Evolutionary conservation across 768 basidiomycete genomes (phyloP), one percentile per base, ranked within the genome.

Genomic region (Boletellus emodensis): DNA sequence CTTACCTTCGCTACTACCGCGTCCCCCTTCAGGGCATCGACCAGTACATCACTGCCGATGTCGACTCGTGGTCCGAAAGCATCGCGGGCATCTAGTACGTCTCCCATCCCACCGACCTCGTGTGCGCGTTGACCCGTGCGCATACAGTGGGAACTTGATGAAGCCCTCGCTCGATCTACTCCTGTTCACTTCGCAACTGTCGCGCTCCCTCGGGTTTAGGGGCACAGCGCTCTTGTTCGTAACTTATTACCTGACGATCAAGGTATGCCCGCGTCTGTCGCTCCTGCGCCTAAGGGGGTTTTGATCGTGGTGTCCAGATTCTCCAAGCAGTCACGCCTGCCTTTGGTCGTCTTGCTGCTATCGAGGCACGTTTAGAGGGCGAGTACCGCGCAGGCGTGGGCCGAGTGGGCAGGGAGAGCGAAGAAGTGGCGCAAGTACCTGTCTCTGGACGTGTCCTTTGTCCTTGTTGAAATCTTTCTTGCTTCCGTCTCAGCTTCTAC

Each of bases 1-100:
- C 85, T 4, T 67, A 89, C 50, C 70, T 90, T 24, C 79, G 86
- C 11, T 91, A 91, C 62, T 87, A 87, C 64, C 70, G 77, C 11
- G 64, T 75, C 32, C 75, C 78, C 40, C 74, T 82, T 37, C 88
- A 91, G 24, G 87, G 87, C 4, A 78, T 91, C 18, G 93, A 94
- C 59, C 93, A 95, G 68, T 94, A 92, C 64, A 83, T 97, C 58
- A 96, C 95, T 1, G 86, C 91, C 12, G 95, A 98, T 62, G 81
- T 98, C 15, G 86, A 89, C 36, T 78, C 87, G 2, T 98, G 94
- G 81, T 84, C 89, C 41, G 90, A 92, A 46, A 80, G 87, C 0
- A 77, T 97, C 26, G 77, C 91, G 4, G 87, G 87, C 0, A 75
- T 97, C 34, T 97, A 97, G 93, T 93, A 51, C 56, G 91, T 77